Evolutionary conservation across 129 eudicot species (phyloP), one percentile per base, ranked within the genome.

Genomic region (Flaveria robusta): DNA sequence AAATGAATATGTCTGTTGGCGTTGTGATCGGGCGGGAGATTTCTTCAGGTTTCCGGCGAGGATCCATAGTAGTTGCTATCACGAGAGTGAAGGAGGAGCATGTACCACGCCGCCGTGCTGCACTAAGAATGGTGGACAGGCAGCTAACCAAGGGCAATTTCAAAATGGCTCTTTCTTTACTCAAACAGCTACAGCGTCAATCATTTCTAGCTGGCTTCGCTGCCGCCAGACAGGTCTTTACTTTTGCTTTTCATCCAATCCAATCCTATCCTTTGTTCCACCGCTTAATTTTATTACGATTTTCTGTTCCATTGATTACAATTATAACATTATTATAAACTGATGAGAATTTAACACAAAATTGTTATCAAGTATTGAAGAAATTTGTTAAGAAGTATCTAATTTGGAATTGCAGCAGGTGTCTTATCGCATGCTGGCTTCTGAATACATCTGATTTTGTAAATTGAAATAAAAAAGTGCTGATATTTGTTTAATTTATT

Each of bases 141-240:
- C 87, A 86, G 73, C 81, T 90, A n/a, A 78, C 76, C 1, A 90
- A 86, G 45, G 87, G 93, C 55, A 86, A 88, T 60, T 84, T 50
- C 67, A 88, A 82, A 78, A 58, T 79, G 39, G 93, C 96, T 50
- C 70, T 84, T 19, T 79, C 84, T 14, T 77, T 83, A 46, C 75
- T 85, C 20, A 90, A 89, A 68, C 87, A 87, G 41, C 58, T 89
- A 73, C 86, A 83, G 66, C 84, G 88, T 42, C 72, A 75, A 68
- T 84, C 87, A 51, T 77, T 83, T 69, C 85, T 90, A 43, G 76
- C 73, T 16, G 93, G 91, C 66, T 90, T 90, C 80, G 89, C 86
- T 34, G 81, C 87, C 80, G 90, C 88, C 87, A 87, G 18, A 68
- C 87, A 85, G 89, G 92, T 87, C 31, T 9, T 16, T 43, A 1